Percentiles rank a stretch among this genome's conserved stretches.
Evolutionary conservation across 306 rosid species (phyloP).

Genomic region (Styphnolobium japonicum): DNA sequence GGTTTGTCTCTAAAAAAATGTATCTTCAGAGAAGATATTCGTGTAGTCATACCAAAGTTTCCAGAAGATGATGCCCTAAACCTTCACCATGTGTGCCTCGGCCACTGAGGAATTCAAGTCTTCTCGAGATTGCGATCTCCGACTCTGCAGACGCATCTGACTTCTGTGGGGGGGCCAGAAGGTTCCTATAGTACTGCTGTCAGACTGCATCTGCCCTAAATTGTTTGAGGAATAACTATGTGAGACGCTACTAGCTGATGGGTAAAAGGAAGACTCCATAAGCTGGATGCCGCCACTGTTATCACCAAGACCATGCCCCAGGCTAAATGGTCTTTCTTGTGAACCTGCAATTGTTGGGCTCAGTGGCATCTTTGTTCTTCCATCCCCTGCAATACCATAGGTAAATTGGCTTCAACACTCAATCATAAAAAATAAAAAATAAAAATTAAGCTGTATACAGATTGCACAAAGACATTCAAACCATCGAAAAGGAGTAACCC

Average conservation of each 20-base stretch:
- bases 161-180: constrained; percentile 86
- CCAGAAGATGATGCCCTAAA: constrained; percentile 41
- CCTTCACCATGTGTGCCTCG: constrained; percentile 75
- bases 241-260: constrained; percentile 64
- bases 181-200: constrained; percentile 57
- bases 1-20: constrained; percentile 9
- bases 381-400: constrained; percentile 63
- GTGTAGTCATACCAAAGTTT: constrained; percentile 48
- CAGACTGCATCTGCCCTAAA: constrained; percentile 83
- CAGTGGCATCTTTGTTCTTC: constrained; percentile 78
- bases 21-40: constrained; percentile 28
- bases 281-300: constrained; percentile 63
- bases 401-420: constrained; percentile 9
- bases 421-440: background rate
- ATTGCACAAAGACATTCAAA: background rate
- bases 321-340: constrained; percentile 66
- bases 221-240: constrained; percentile 87
- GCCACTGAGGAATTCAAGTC: constrained; percentile 75
- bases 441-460: background rate
- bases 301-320: constrained; percentile 51
- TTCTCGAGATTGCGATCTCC: constrained; percentile 98
- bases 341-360: constrained; percentile 74
- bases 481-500: background rate
- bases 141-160: constrained; percentile 92
- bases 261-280: constrained; percentile 65